phyloP scores from a whole-genome alignment of 2,329 filamentous ascomycete genomes.

The Aspergillus sp. region DNA sequence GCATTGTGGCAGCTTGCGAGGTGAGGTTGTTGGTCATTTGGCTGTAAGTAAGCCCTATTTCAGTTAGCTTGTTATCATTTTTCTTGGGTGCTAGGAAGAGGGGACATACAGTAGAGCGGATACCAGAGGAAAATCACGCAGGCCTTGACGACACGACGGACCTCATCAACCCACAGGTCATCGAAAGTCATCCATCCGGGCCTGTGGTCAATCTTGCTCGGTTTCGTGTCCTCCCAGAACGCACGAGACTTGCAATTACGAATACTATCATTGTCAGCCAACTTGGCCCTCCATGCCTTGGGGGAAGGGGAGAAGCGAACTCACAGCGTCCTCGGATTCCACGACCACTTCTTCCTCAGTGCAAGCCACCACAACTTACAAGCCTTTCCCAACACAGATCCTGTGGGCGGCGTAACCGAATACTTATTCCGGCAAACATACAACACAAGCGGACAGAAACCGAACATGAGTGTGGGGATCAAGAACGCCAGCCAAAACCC shows the following conservation, averaged over 20 bases:
- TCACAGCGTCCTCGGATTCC: conserved; percentile 47
- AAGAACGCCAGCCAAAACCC: conserved; percentile 58
- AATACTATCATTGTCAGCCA: conserved; percentile 10
- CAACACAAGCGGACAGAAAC: conserved; percentile 56
- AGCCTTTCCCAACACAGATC: conserved; percentile 64
- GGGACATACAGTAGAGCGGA: conserved; percentile 37
- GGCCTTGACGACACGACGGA: conserved; percentile 60
- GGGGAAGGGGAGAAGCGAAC: neutral
- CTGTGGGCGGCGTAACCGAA: conserved; percentile 59
- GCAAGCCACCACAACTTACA: conserved; percentile 55
- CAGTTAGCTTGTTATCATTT: neutral
- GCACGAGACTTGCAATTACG: conserved; percentile 12
- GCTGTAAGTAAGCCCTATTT: conserved; percentile 37
- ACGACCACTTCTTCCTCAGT: conserved; percentile 56
- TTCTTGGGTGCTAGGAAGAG: conserved; percentile 5
- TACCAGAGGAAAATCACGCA: conserved; percentile 61
- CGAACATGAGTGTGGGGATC: conserved; percentile 60
- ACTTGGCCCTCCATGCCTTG: neutral
- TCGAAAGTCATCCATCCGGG: conserved; percentile 62
- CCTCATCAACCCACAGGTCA: conserved; percentile 73
- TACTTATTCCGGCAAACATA: conserved; percentile 57
- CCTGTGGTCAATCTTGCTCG: conserved; percentile 13
- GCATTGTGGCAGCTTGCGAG: conserved; percentile 49
- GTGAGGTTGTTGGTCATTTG: conserved; percentile 51
- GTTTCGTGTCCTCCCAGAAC: conserved; percentile 19